Base-by-base conservation (phyloP, 306 rosid genomes). In the Cucumis melo region DNA sequence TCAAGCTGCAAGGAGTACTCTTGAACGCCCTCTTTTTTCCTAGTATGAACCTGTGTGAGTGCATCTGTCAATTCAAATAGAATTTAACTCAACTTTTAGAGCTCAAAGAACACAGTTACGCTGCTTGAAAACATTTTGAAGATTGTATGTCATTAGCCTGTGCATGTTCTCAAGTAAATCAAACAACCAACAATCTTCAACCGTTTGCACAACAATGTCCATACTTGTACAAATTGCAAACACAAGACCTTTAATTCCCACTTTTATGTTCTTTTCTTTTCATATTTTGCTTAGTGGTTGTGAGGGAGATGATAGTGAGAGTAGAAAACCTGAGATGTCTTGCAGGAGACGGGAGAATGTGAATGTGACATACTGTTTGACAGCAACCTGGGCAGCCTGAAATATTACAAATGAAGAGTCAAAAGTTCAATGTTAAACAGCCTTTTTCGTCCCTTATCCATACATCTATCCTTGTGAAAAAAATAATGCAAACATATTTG, bases 1-100 rank as follows among this genome's bases (percentile, higher is more conserved):
- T 87, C 88, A 74, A 79, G 81, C 76, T 90, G 91, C 70, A 94
- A 86, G 57, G 90, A 83, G 85, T 81, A 78, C 78, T 88, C 90
- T 79, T 80, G 86, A 66, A 68, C 75, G 68, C 84, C 90, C 56
- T 87, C 89, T 78, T 86, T 90, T 83, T 83, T 90, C 68, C 76
- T 82, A 75, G 20, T 44, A 77, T 81, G 91, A 80, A 87, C 83
- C 78, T 89, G 87, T 60, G 86, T 84, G 77, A 94, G 89, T 81
- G 95, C 83, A 86, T 83, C 98, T 94, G 85, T 79, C 82, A 80
- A 44, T 66, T 57, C 60, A 80, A 83, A 84, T 62, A 86, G 36
- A 21, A 64, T 62, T 62, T 32, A 46, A 50, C 60, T 77, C 74
- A 77, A 48, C 64, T 50, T 80, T 80, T 29, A 42, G 42, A 75